Percentiles rank a stretch among this genome's conserved stretches.
Conservation (phyloP, 169 alveolate genomes). For the Cryptosporidium baileyi region DNA sequence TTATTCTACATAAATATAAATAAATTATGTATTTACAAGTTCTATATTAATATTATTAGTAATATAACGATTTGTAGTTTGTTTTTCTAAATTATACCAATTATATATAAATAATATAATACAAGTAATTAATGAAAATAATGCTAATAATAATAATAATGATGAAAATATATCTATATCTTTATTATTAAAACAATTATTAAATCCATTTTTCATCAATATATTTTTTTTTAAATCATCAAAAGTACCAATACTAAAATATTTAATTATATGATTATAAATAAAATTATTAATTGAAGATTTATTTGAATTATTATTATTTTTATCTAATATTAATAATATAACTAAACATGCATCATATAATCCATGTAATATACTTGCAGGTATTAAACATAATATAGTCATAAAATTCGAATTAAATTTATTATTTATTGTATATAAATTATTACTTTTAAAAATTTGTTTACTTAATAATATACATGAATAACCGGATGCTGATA, state of each 20-base stretch:
- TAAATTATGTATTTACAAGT: background rate
- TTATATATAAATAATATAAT: background rate
- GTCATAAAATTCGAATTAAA: background rate
- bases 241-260: background rate
- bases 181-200: background rate
- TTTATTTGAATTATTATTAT: background rate
- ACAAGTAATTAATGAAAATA: background rate
- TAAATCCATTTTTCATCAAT: background rate
- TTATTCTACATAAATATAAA: background rate
- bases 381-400: constrained; percentile 14
- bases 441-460: background rate
- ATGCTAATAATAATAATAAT: background rate
- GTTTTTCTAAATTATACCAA: background rate
- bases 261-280: background rate
- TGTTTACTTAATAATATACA: background rate
- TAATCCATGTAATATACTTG: constrained; percentile 39
- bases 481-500: constrained; percentile 57
- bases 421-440: background rate
- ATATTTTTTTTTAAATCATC: background rate
- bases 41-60: background rate
- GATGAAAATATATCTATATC: background rate
- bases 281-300: background rate
- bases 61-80: background rate
- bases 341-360: constrained; percentile 29
- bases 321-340: background rate